Percentiles rank a stretch among this genome's conserved stretches.
phyloP scores from a whole-genome alignment of 2,329 filamentous ascomycete genomes.

The Aureobasidium sp. region DNA sequence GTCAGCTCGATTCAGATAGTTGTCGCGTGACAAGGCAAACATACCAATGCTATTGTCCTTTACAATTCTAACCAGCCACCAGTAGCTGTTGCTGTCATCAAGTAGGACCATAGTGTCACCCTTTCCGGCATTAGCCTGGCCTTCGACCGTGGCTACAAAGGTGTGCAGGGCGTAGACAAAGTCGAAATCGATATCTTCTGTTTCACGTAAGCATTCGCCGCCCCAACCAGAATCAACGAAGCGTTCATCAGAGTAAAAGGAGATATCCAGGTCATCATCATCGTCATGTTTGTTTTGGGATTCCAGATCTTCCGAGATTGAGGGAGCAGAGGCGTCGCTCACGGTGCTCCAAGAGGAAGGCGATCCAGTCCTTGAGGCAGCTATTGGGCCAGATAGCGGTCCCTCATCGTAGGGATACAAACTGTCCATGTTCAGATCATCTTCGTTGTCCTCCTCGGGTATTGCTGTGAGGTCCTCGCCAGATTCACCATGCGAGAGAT shows the following conservation, averaged over 20 bases:
- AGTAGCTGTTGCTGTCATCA: slow-evolving; percentile 98
- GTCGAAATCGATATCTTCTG: slow-evolving; percentile 99
- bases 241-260: slow-evolving; percentile 50
- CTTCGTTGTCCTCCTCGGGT: neutral
- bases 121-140: slow-evolving; percentile 96
- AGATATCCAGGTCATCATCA: slow-evolving; percentile 58
- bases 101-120: slow-evolving; percentile 98
- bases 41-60: slow-evolving; percentile 91
- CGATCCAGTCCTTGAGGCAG: slow-evolving; percentile 15
- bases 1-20: slow-evolving; percentile 19
- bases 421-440: slow-evolving; percentile 26
- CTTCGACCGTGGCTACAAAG: slow-evolving; percentile 95
- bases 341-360: slow-evolving; percentile 32
- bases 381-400: slow-evolving; percentile 31
- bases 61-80: slow-evolving; percentile 96
- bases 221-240: slow-evolving; percentile 68
- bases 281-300: slow-evolving; percentile 30
- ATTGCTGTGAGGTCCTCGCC: neutral
- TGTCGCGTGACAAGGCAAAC: slow-evolving; percentile 21
- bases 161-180: slow-evolving; percentile 98
- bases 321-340: slow-evolving; percentile 20
- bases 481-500: neutral
- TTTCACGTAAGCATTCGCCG: slow-evolving; percentile 76
- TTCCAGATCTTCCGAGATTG: slow-evolving; percentile 16
- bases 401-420: slow-evolving; percentile 38